These are phyloP conservation scores for Aspergillus hortae DNA, from an alignment of 2,329 filamentous ascomycete species.

Conservation along the genomic window DNA sequence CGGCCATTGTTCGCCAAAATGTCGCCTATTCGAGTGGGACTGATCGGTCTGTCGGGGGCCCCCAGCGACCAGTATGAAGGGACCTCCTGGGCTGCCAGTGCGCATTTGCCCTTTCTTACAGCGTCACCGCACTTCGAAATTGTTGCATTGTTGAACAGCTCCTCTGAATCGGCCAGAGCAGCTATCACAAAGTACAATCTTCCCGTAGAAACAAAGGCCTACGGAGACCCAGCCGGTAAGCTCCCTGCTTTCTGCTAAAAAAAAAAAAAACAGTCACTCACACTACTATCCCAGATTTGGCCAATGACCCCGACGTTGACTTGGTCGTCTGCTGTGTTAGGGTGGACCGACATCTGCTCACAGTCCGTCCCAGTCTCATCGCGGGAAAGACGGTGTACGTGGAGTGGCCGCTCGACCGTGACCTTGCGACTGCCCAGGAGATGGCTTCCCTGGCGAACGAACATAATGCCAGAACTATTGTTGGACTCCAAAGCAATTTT, in stretches of 20 bases:
- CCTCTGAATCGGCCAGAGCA: slow-evolving; percentile 4
- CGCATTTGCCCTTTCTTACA: slow-evolving; percentile 10
- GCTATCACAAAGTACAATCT: slow-evolving; percentile 39
- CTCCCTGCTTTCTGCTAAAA: neutral
- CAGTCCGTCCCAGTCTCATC: slow-evolving; percentile 45
- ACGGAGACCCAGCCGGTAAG: slow-evolving; percentile 46
- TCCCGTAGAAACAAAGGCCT: slow-evolving; percentile 41
- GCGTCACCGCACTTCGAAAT: slow-evolving; percentile 6
- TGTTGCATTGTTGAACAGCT: slow-evolving; percentile 11
- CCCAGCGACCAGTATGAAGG: slow-evolving; percentile 5
- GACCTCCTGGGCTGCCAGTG: slow-evolving; percentile 7
- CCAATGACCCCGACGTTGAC: slow-evolving; percentile 50
- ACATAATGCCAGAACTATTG: slow-evolving; percentile 39
- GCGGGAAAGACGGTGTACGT: slow-evolving; percentile 54
- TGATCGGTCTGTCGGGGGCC: slow-evolving; percentile 10
- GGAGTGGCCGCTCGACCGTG: slow-evolving; percentile 57
- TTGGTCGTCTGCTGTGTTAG: slow-evolving; percentile 51
- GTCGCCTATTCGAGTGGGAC: slow-evolving; percentile 7
- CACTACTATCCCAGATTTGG: slow-evolving; percentile 32
- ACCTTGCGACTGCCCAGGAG: slow-evolving; percentile 39
- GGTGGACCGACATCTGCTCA: slow-evolving; percentile 51
- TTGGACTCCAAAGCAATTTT: slow-evolving; percentile 52
- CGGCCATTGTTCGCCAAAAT: neutral
- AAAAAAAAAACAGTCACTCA: neutral
- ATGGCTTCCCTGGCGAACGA: slow-evolving; percentile 36